Conservation (phyloP, 331 rosid species). For the Rhamnella rubrinervis region DNA sequence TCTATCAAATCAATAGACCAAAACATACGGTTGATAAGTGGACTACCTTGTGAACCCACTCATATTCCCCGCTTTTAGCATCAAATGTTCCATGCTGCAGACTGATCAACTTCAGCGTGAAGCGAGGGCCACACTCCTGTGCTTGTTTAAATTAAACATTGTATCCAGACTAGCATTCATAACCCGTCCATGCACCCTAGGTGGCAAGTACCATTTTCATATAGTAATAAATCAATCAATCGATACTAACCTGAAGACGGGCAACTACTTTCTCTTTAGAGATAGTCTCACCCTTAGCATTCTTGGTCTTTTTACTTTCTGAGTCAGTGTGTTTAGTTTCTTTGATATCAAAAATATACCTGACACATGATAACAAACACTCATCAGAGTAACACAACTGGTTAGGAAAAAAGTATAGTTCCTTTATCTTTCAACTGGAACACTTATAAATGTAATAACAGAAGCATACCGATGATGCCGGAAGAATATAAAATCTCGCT, state of each 20-base stretch:
- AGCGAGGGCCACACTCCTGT: slow-evolving; percentile 95
- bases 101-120: slow-evolving; percentile 75
- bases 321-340: slow-evolving; percentile 53
- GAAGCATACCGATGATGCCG: slow-evolving; percentile 81
- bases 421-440: background rate
- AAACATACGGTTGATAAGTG: slow-evolving; percentile 4
- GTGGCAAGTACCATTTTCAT: background rate
- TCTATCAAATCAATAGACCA: background rate
- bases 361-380: slow-evolving; percentile 21
- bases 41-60: slow-evolving; percentile 94
- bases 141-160: background rate
- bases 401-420: background rate
- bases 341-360: slow-evolving; percentile 83
- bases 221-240: background rate
- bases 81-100: slow-evolving; percentile 87
- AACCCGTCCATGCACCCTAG: background rate
- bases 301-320: slow-evolving; percentile 51
- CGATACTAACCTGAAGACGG: slow-evolving; percentile 77
- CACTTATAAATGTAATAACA: slow-evolving; percentile 3
- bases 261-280: slow-evolving; percentile 51
- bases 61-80: slow-evolving; percentile 76
- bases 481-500: slow-evolving; percentile 88
- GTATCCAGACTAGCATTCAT: background rate
- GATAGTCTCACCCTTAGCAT: slow-evolving; percentile 40
- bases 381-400: slow-evolving; percentile 19